phyloP scores from a whole-genome alignment of 306 rosid species.

The Castanea sativa region DNA sequence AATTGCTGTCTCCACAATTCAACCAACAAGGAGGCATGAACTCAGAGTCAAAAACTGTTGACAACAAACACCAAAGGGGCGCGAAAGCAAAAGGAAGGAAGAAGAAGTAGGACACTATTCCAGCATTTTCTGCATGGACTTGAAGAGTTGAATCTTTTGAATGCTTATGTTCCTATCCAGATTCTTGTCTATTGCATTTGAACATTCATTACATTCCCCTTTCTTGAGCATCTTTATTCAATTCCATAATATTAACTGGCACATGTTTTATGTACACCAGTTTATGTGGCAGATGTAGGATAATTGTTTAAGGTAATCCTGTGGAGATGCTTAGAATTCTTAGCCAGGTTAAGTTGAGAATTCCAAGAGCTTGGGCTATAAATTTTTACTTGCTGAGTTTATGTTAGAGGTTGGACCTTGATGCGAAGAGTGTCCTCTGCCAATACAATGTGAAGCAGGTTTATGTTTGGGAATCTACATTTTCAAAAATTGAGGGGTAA shows the following conservation, averaged over 20 bases:
- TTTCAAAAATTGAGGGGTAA: too few species aligned
- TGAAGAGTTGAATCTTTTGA: background rate
- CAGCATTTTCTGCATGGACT: background rate
- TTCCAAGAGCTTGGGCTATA: too few species aligned
- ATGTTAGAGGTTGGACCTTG: too few species aligned
- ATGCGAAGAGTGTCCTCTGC: too few species aligned
- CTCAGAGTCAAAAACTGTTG: background rate
- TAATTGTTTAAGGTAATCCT: background rate
- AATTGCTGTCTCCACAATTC: conserved; percentile 35
- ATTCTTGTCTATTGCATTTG: background rate
- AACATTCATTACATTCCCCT: background rate
- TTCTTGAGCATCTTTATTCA: background rate
- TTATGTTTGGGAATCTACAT: too few species aligned
- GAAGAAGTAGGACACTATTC: background rate
- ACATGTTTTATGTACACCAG: background rate
- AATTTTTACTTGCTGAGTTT: too few species aligned
- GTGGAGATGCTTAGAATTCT: background rate
- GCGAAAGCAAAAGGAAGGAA: background rate
- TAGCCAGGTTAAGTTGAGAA: too few species aligned
- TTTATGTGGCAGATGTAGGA: background rate
- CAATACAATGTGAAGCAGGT: too few species aligned
- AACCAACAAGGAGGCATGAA: conserved; percentile 19
- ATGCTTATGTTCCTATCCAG: background rate
- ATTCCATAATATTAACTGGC: background rate
- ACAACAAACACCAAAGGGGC: background rate